Evolutionary conservation across 768 basidiomycete species (phyloP), one percentile per base, ranked within the genome.

Genomic region (Mycena crocata): DNA sequence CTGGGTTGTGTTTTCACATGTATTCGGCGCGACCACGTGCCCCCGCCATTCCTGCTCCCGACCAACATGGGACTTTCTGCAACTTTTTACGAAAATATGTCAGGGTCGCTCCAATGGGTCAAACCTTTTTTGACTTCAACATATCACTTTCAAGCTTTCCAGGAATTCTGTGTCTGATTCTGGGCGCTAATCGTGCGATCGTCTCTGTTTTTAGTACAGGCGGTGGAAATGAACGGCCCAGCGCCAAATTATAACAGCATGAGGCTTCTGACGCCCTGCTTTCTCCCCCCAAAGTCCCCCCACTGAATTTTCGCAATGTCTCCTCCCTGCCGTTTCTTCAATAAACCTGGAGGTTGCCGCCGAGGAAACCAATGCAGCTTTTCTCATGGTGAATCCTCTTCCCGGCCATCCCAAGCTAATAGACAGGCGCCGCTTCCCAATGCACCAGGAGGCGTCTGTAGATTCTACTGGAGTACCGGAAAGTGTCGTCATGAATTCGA

Each of bases 391-490:
- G 28, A 61, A 54, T 32, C 57, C 28, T 57, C 65, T 64, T 52
- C 30, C 58, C 30, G 59, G 56, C 45, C 62, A 55, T 58, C 62
- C 56, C 49, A 54, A 15, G 24, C 62, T 34, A 0, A 39, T 52
- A 56, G 42, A 32, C 61, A 32, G 42, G 61, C 9, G 49, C 48
- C 67, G 1, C 42, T 50, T 49, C 56, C 60, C 39, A 26, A 52
- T 10, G 64, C 64, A 23, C 82, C 83, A 5, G 65, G 31, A 24
- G 85, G 85, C 2, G 75, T 79, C 10, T 89, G 88, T 75, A 74
- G 67, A 28, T 83, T 74, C 67, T 89, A 76, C 70, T 89, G 85
- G 86, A 74, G 78, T 1, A 74, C 68, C 0, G 88, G 87, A 13
- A 75, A 65, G 44, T 89, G 88, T 73, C 79, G 68, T n/a, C 73